These are phyloP conservation scores for Pythium guiyangense DNA, from an alignment of 352 stramenopile genomes.

Conservation along the genomic window DNA sequence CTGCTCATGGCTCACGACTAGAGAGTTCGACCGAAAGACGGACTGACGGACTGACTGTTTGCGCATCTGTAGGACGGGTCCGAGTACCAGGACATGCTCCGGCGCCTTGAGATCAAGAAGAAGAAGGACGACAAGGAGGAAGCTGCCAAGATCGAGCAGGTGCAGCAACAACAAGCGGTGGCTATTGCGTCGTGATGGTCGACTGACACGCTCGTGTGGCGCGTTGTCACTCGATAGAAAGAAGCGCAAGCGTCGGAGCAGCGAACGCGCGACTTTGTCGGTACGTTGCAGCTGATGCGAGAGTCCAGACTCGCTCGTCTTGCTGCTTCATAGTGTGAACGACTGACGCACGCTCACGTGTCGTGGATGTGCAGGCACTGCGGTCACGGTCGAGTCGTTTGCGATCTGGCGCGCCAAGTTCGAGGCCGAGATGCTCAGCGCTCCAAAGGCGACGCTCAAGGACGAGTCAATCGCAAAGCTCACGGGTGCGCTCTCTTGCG, in stretches of 20 bases:
- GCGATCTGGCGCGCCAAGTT: slow-evolving; percentile 69
- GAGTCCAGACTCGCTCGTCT: not conserved
- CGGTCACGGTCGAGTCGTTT: slow-evolving; percentile 80
- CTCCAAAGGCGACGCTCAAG: slow-evolving; percentile 50
- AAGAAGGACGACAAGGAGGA: slow-evolving; percentile 75
- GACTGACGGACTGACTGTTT: too few relatives aligned
- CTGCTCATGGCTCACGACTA: too few relatives aligned
- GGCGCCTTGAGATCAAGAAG: slow-evolving; percentile 72
- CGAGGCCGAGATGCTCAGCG: slow-evolving; percentile 50
- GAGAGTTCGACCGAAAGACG: too few relatives aligned
- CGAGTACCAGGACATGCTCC: slow-evolving; percentile 88
- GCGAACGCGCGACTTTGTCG: slow-evolving; percentile 14
- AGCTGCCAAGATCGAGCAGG: slow-evolving; percentile 39
- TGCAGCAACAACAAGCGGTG: slow-evolving; percentile 9
- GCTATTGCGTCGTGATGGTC: too few relatives aligned
- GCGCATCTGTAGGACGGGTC: slow-evolving; percentile 52
- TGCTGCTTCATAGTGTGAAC: not conserved
- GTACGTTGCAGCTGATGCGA: not conserved
- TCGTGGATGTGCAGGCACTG: slow-evolving; percentile 31
- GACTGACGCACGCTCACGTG: not conserved
- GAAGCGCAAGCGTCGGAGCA: slow-evolving; percentile 9
- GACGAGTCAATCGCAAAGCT: slow-evolving; percentile 71
- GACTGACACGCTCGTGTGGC: too few relatives aligned
- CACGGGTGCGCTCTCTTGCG: slow-evolving; percentile 31
- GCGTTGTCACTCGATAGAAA: not conserved